A percentile compares a stretch with the other conserved stretches of the same genome.
Conservation (phyloP, 208 protist genomes). For the Leishmania lainsoni region DNA sequence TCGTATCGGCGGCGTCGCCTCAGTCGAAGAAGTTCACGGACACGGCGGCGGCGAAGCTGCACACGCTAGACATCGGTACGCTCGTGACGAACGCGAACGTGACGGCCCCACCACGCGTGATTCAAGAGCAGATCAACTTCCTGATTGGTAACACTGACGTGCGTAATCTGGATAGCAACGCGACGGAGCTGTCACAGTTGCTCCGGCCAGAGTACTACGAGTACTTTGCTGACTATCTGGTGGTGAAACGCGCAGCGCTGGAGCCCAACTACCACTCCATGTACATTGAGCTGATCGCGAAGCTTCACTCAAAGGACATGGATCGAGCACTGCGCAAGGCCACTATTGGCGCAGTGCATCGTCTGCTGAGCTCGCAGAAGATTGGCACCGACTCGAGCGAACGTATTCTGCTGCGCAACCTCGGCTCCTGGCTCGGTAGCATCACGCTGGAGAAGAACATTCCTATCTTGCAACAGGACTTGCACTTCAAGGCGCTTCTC, state of each 20-base stretch:
- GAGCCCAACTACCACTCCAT: conserved; percentile 98
- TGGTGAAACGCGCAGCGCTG: conserved; percentile 97
- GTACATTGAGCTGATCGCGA: conserved; percentile 89
- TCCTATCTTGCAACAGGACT: conserved; percentile 94
- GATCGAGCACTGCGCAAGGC: conserved; percentile 80
- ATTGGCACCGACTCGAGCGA: conserved; percentile 92
- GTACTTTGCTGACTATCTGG: conserved; percentile 97
- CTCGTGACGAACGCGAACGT: conserved; percentile 74
- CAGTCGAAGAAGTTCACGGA: conserved; percentile 46
- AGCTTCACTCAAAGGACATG: conserved; percentile 82
- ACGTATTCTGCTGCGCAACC: conserved; percentile 97
- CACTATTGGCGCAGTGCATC: conserved; percentile 87
- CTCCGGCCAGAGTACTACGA: conserved; percentile 88
- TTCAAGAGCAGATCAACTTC: conserved; percentile 94
- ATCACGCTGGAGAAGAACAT: conserved; percentile 98
- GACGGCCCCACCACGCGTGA: conserved; percentile 80
- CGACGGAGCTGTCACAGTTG: conserved; percentile 74
- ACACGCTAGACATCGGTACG: conserved; percentile 87
- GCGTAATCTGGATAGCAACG: conserved; percentile 85
- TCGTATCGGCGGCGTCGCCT: conserved; percentile 44
- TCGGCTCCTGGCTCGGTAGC: conserved; percentile 97
- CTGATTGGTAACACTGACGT: conserved; percentile 91
- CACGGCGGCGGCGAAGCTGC: conserved; percentile 65
- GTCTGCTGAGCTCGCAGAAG: conserved; percentile 94
- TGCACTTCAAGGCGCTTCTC: conserved; percentile 96